Evolutionary conservation across 2,329 filamentous ascomycete genomes (phyloP).

Genomic region (Talaromyces sp.): DNA sequence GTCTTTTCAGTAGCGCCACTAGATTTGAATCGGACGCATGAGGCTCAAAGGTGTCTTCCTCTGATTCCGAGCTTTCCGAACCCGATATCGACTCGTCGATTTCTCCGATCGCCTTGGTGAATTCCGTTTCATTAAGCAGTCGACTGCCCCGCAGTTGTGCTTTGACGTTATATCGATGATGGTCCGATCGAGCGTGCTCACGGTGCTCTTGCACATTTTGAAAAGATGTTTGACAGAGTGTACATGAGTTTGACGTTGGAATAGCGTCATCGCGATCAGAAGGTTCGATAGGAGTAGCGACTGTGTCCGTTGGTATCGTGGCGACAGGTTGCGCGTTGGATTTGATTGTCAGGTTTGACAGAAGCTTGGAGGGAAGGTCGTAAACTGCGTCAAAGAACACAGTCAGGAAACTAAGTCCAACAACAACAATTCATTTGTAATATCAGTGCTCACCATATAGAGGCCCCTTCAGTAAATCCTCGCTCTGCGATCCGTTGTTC

Average conservation of each 20-base stretch:
- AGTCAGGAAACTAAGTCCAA: not conserved
- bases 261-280: constrained; percentile 38
- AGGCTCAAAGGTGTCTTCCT: constrained; percentile 59
- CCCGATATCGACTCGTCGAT: constrained; percentile 90
- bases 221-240: constrained; percentile 73
- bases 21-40: constrained; percentile 53
- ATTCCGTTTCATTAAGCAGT: constrained; percentile 74
- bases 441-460: constrained; percentile 14
- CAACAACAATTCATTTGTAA: not conserved
- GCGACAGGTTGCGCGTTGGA: constrained; percentile 37
- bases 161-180: constrained; percentile 93
- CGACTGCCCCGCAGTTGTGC: constrained; percentile 74
- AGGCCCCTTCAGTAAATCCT: constrained; percentile 15
- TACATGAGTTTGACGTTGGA: constrained; percentile 67
- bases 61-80: constrained; percentile 65
- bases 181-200: constrained; percentile 80
- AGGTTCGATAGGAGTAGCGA: constrained; percentile 27
- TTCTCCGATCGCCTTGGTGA: constrained; percentile 78
- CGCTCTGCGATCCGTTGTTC: not conserved
- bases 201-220: constrained; percentile 73
- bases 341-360: constrained; percentile 64
- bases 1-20: constrained; percentile 54
- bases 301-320: constrained; percentile 24
- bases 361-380: constrained; percentile 71
- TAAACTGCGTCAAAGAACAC: constrained; percentile 57